A percentile compares a stretch with the other conserved stretches of the same genome.
phyloP scores from a whole-genome alignment of 305 asterid species.

The Solanum hybrid region DNA sequence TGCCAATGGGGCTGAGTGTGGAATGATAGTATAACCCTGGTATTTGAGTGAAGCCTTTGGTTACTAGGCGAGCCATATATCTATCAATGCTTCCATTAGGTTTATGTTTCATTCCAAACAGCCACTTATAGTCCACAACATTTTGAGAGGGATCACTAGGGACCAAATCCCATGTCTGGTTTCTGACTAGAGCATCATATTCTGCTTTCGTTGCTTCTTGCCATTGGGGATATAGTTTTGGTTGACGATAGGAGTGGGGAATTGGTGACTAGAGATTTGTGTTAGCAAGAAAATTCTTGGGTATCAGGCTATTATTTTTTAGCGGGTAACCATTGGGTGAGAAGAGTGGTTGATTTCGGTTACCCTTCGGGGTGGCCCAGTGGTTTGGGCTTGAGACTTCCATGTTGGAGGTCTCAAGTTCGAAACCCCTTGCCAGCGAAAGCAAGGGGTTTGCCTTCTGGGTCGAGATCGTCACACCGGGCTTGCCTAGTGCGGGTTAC shows the following conservation, averaged over 20 bases:
- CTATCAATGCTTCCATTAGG: not conserved
- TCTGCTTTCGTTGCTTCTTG: not conserved
- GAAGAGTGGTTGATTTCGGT: not conserved
- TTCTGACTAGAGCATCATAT: not conserved
- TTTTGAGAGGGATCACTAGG: not conserved
- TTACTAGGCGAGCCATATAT: not conserved
- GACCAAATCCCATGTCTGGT: not conserved
- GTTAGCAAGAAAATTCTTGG: not conserved
- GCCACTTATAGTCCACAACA: not conserved
- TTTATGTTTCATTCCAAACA: not conserved
- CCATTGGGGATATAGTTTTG: not conserved
- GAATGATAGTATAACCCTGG: not conserved
- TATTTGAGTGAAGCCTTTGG: not conserved
- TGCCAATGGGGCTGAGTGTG: not conserved
- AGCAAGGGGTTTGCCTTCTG: no score
- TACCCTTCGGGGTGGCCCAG: no score
- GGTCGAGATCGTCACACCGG: no score
- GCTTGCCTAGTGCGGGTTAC: no score
- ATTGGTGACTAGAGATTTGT: not conserved
- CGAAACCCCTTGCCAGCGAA: no score
- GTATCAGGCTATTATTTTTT: not conserved
- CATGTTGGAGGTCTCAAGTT: no score
- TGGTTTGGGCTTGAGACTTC: no score
- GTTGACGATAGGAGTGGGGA: not conserved
- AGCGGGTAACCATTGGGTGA: not conserved